Base-by-base conservation (phyloP, 2,329 filamentous ascomycete genomes). In the Dothideomycetes sp. region DNA sequence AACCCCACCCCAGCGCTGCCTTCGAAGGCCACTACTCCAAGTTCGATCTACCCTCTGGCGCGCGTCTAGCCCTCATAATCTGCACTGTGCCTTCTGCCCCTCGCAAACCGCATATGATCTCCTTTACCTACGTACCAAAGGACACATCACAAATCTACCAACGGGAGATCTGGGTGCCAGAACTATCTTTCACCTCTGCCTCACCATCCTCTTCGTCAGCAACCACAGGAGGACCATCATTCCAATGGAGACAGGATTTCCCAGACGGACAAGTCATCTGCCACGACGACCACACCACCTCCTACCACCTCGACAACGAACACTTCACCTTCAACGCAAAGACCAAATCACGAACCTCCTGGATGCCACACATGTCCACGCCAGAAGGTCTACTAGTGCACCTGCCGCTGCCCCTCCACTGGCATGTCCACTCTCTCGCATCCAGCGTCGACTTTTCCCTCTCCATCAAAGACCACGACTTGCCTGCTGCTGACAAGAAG, bases 1-100 rank as follows among this genome's bases (percentile, higher is more conserved):
- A 54, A 5, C 67, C 67, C 2, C 68, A 71, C 44, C 47, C 47
- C 1, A 46, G 40, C 24, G 50, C 65, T 19, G 55, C 53, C 22
- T 70, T 72, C 47, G 68, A 72, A 52, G 68, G 68, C 27, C 70
- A 61, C 52, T 71, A 71, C 52, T 66, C 63, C 44, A 69, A 69
- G 45, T 70, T 71, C 49, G 54, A 60, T 38, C 58, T 70, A 5
- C 59, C 61, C 12, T 66, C 62, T 3, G 65, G 66, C 43, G 57
- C 59, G 4, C 62, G 67, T 41, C 54, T 72, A 5, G 61, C 64
- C 12, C 45, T 70, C 8, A 64, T 71, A 33, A 59, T 69, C 18
- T 69, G 63, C 51, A 61, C 58, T 31, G 62, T 70, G 12, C 60
- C 58, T n/a, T 51, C 55, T n/a, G 66, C 65, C 3, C 51, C 56